Evolutionary conservation across 2,329 filamentous ascomycete species (phyloP).

Genomic region (Talaromyces verruculosus): DNA sequence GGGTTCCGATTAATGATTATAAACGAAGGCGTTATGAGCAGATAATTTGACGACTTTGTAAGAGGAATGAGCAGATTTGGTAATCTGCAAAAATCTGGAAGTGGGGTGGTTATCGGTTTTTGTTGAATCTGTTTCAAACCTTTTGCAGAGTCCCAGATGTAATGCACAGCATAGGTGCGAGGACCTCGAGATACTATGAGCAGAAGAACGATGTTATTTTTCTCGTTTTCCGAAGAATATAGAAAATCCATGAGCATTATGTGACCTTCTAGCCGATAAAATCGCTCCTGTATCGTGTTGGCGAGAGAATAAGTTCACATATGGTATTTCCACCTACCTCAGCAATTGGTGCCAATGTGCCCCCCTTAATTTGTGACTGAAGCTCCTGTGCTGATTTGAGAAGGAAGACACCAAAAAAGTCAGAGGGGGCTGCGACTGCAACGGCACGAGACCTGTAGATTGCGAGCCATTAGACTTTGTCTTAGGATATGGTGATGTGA

Average conservation of each 20-base stretch:
- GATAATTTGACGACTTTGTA: constrained; percentile 67
- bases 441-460: constrained; percentile 53
- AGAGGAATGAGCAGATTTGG: constrained; percentile 72
- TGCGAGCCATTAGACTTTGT: neutral
- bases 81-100: constrained; percentile 49
- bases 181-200: constrained; percentile 55
- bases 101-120: constrained; percentile 31
- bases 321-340: constrained; percentile 39
- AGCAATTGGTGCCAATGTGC: constrained; percentile 61
- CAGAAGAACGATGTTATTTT: constrained; percentile 72
- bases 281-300: constrained; percentile 41
- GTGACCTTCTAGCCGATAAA: constrained; percentile 62
- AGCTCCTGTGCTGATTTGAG: constrained; percentile 58
- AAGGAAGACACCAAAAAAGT: constrained; percentile 69
- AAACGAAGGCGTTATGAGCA: constrained; percentile 62
- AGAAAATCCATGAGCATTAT: constrained; percentile 88
- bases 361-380: constrained; percentile 52
- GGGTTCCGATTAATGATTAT: constrained; percentile 53
- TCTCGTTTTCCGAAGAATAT: constrained; percentile 65
- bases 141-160: constrained; percentile 54
- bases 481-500: neutral
- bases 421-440: constrained; percentile 69
- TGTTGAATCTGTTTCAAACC: constrained; percentile 31
- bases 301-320: neutral
- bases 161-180: constrained; percentile 50